phyloP scores from a whole-genome alignment of 2,329 filamentous ascomycete species.

The Penicillium glabrum region DNA sequence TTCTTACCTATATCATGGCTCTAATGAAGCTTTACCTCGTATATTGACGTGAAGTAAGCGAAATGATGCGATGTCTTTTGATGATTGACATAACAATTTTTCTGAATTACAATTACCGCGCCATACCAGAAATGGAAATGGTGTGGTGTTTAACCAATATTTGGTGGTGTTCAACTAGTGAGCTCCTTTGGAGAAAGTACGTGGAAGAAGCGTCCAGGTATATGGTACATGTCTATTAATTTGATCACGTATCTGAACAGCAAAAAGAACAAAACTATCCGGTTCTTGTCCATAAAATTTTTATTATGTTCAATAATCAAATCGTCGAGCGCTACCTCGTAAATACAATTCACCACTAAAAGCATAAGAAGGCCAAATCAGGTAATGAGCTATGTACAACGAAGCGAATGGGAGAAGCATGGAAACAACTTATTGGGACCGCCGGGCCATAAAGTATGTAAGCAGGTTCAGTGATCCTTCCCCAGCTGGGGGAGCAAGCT shows the following conservation, averaged over 20 bases:
- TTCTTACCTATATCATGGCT: no score
- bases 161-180: no score
- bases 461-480: conserved; percentile 36
- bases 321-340: neutral
- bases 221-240: no score
- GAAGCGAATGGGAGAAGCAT: neutral
- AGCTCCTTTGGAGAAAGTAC: no score
- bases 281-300: neutral
- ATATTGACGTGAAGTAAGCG: no score
- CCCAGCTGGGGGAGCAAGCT: conserved; percentile 29
- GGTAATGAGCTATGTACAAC: neutral
- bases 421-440: conserved; percentile 15
- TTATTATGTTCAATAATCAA: neutral
- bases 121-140: no score
- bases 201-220: no score
- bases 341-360: neutral
- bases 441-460: conserved; percentile 37
- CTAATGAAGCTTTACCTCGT: no score
- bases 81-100: no score
- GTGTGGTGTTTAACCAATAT: no score
- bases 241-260: neutral
- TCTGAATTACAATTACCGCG: no score
- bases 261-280: neutral
- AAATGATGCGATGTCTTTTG: no score
- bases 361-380: neutral